A percentile compares a stretch with the other conserved stretches of the same genome.
Conservation (phyloP, 163 green algal species). For the Chloromonas sp. region DNA sequence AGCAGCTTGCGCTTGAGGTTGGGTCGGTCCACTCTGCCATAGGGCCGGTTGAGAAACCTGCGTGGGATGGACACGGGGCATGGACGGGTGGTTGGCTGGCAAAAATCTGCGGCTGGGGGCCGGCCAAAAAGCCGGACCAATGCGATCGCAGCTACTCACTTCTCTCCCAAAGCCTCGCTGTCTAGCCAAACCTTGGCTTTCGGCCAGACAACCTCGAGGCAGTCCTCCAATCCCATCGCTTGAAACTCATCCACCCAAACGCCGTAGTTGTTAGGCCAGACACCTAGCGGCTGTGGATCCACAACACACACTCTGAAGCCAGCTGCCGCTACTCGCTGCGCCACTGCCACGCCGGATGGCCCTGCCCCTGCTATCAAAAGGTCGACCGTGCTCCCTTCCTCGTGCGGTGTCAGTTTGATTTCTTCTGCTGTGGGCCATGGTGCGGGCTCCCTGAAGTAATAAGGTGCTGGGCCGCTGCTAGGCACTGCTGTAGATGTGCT, state of each 20-base stretch:
- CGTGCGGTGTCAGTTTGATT: constrained; percentile 12
- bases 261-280: constrained; percentile 97
- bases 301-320: constrained; percentile 80
- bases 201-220: constrained; percentile 79
- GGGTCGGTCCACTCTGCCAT: constrained; percentile 82
- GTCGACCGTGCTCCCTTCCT: constrained; percentile 46
- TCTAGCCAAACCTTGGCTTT: constrained; percentile 85
- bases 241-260: constrained; percentile 98
- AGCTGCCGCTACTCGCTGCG: constrained; percentile 56
- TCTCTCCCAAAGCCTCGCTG: constrained; percentile 35
- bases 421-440: constrained; percentile 29
- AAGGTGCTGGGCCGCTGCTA: background rate
- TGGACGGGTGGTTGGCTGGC: background rate
- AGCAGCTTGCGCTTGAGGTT: constrained; percentile 59
- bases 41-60: constrained; percentile 78
- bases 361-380: constrained; percentile 77
- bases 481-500: too few species aligned
- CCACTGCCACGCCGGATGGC: constrained; percentile 73
- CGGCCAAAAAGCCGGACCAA: too few species aligned
- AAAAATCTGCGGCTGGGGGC: background rate
- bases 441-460: constrained; percentile 22
- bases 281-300: constrained; percentile 71
- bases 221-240: constrained; percentile 89
- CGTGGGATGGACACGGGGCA: background rate
- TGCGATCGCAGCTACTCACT: constrained; percentile 31